Base-by-base conservation (phyloP, 2,329 filamentous ascomycete genomes). In the Fusarium sp. region DNA sequence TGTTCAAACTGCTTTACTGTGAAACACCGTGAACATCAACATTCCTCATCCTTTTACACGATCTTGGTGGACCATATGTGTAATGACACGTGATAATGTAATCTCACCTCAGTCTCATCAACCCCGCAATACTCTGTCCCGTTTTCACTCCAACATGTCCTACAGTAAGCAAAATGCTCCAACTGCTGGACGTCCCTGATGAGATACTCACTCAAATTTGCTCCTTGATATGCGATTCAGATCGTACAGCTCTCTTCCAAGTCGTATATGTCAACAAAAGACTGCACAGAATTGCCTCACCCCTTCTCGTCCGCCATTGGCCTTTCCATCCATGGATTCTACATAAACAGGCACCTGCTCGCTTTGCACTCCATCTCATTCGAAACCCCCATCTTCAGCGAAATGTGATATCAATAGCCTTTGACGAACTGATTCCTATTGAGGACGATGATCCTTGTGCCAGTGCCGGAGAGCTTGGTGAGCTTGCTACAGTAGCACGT, bases 91-190 rank as follows among this genome's bases (percentile, higher is more conserved):
- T 60, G 57, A 56, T 25, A 17, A n/a, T 18, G 3, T 2, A 15
- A 29, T 39, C 9, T 27, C 36, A 22, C 29, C 15, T 1, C 15
- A 53, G 8, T 42, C 36, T 41, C 25, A 14, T 14, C 4, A 39
- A 29, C 25, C 50, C 35, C 39, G 29, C 53, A 22, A 11, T 2
- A 15, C 7, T 31, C 20, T 9, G 20, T 31, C 18, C 11, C 11
- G 6, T n/a, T 38, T 27, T 27, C 18, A 27, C 22, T 9, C 9
- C 3, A 4, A 29, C 35, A n/a, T 2, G 5, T 17, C 3, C 2
- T 11, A 12, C 6, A 10, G 33, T 2, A 18, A 1, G 6, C 35
- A 59, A 2, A 10, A 62, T 60, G 60, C 15, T 12, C 1, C 10
- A 12, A 12, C 20, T 62, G 0, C 33, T 25, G 20, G 27, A 35